Evolutionary conservation across 2,329 filamentous ascomycete species (phyloP), one percentile per base, ranked within the genome.

Genomic region (Fusarium dimerum): DNA sequence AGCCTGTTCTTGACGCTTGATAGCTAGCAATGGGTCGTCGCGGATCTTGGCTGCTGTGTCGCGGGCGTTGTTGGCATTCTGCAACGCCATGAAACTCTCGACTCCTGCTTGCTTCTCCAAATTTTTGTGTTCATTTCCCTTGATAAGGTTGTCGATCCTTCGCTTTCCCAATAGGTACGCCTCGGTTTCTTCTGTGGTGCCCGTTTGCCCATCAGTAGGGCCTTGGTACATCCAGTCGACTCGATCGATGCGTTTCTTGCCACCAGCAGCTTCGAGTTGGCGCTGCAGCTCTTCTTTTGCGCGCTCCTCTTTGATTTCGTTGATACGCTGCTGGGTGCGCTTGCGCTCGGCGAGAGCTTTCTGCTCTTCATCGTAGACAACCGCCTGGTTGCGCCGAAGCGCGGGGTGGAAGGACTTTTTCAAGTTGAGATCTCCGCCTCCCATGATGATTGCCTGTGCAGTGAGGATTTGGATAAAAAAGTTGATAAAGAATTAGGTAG

Each of bases 171-270:
- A 79, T 1, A 99, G 75, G 69, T 96, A 99, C 5, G 89, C 91
- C 68, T 99, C 94, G 75, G 90, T 92, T 73, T 97, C 94, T 71
- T 97, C 93, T 5, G 82, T 84, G 39, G 84, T 90, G 30, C 88
- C 88, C n/a, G 79, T 78, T 66, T 89, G 87, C 36, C 90, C 90
- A 65, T 83, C 79, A 45, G 87, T 88, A 8, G 94, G 92, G 1
- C 93, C 93, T 63, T 88, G 85, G 73, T 99, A 99, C 91, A 99
- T 97, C 90, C 94, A 99, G 66, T 97, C 94, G 26, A 99, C 93
- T 36, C 92, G 86, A 64, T 93, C 87, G 30, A 88, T 76, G 48
- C 88, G 82, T 67, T 91, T 92, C 64, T 83, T 85, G 50, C 92
- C 92, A 38, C 94, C 94, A 1, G 92, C 88, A 3, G 88, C 87